Conservation (phyloP, 495 filamentous ascomycete species). For the Thermothielavioides terrestris region DNA sequence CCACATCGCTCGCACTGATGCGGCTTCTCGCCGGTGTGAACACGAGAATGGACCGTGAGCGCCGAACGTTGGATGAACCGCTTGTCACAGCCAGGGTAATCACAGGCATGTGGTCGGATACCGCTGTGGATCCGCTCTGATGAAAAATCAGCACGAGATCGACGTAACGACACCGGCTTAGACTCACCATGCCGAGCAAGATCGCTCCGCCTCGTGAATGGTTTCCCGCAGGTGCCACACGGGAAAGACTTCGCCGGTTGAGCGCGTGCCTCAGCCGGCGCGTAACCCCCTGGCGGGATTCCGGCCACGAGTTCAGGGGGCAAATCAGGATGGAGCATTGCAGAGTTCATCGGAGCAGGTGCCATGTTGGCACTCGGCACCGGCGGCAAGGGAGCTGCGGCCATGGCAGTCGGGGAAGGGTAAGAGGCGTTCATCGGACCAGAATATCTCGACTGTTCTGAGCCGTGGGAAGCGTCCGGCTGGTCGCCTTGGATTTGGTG, state of each 20-base stretch:
- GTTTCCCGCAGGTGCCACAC: constrained; percentile 85
- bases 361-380: constrained; percentile 49
- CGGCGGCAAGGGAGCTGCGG: constrained; percentile 18
- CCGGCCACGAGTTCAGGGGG: constrained; percentile 32
- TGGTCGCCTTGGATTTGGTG: constrained; percentile 49
- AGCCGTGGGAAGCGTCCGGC: constrained; percentile 59
- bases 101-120: constrained; percentile 84
- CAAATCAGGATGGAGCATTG: constrained; percentile 46
- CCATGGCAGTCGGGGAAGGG: constrained; percentile 31
- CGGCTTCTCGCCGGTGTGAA: constrained; percentile 96
- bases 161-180: background rate
- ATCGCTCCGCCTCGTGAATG: constrained; percentile 89
- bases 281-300: constrained; percentile 25
- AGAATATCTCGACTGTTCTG: constrained; percentile 42
- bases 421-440: constrained; percentile 26
- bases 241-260: constrained; percentile 62
- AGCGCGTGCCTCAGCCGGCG: constrained; percentile 24
- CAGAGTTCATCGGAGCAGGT: constrained; percentile 18
- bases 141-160: constrained; percentile 15
- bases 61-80: constrained; percentile 98
- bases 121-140: constrained; percentile 94
- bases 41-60: constrained; percentile 86
- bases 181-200: constrained; percentile 85
- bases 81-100: constrained; percentile 81
- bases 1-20: constrained; percentile 96